phyloP scores from a whole-genome alignment of 257 asterid genomes.

The Jacaranda copaia region DNA sequence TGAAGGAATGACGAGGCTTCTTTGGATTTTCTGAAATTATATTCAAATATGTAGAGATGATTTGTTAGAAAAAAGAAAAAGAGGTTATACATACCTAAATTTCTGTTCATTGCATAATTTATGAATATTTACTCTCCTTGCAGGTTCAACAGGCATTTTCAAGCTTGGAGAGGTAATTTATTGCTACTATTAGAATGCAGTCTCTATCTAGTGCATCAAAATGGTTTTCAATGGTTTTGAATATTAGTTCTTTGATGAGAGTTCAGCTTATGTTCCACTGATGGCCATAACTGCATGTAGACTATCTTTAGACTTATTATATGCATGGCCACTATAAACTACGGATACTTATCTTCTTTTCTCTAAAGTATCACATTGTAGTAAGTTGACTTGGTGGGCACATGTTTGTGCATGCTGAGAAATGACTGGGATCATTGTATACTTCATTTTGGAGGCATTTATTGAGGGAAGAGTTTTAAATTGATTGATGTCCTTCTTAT shows the following conservation, averaged over 20 bases:
- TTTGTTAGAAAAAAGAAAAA: slow-evolving; percentile 14
- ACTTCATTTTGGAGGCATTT: too few relatives aligned
- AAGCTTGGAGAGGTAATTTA: slow-evolving; percentile 76
- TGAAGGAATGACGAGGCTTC: slow-evolving; percentile 13
- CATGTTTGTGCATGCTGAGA: too few relatives aligned
- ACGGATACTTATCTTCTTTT: too few relatives aligned
- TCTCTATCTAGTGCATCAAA: slow-evolving; percentile 17
- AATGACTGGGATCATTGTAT: too few relatives aligned
- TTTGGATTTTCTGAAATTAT: neutral
- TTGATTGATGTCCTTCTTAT: too few relatives aligned
- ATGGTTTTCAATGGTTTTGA: slow-evolving; percentile 18
- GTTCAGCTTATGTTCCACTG: neutral
- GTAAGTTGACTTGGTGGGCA: too few relatives aligned
- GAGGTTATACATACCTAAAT: neutral
- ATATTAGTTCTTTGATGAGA: slow-evolving; percentile 5
- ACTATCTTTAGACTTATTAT: too few relatives aligned
- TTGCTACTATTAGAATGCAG: slow-evolving; percentile 32
- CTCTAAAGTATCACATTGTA: too few relatives aligned
- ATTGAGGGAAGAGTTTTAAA: too few relatives aligned
- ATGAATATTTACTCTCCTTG: slow-evolving; percentile 36
- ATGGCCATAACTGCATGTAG: neutral
- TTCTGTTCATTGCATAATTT: slow-evolving; percentile 1
- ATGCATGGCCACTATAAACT: too few relatives aligned
- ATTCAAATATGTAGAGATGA: neutral
- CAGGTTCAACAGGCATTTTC: slow-evolving; percentile 85